Evolutionary conservation across 768 basidiomycete species (phyloP).

Genomic region (Cyathus striatus): DNA sequence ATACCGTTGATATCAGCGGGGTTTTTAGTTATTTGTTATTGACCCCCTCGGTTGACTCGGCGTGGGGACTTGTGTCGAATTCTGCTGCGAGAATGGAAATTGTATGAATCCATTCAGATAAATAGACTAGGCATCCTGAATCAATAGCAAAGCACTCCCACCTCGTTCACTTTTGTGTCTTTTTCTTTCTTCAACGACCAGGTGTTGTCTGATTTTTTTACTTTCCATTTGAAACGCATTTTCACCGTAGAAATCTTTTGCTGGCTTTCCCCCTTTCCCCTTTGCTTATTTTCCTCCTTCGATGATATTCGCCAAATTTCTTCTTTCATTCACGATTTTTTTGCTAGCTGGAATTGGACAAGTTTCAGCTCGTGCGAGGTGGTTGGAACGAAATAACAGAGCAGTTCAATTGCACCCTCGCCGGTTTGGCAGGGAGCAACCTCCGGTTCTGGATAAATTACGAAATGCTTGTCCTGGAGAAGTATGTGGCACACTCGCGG

Average conservation of each 20-base stretch:
- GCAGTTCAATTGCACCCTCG: constrained; percentile 45
- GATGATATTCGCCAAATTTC: background rate
- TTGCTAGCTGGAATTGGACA: constrained; percentile 21
- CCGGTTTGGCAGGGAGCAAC: constrained; percentile 48
- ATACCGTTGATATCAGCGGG: no score
- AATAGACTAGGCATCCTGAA: no score
- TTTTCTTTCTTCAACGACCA: no score
- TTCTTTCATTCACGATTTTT: constrained; percentile 15
- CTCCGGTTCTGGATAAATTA: constrained; percentile 40
- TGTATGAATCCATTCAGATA: no score
- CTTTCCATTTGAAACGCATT: background rate
- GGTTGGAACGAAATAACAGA: constrained; percentile 42
- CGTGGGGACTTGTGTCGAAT: no score
- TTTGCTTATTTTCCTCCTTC: background rate
- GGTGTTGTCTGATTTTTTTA: no score
- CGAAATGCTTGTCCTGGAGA: constrained; percentile 40
- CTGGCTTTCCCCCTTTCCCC: background rate
- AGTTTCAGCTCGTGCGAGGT: constrained; percentile 34
- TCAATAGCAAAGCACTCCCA: no score
- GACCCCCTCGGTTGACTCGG: no score
- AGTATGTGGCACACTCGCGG: constrained; percentile 45
- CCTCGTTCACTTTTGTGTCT: background rate
- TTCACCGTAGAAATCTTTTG: background rate
- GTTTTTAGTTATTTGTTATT: no score
- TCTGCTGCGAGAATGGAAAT: no score